Percentiles rank a stretch among this genome's conserved stretches.
These are phyloP conservation scores for Pichia heedii DNA, from an alignment of 805 yeast species.

Conservation along the genomic window DNA sequence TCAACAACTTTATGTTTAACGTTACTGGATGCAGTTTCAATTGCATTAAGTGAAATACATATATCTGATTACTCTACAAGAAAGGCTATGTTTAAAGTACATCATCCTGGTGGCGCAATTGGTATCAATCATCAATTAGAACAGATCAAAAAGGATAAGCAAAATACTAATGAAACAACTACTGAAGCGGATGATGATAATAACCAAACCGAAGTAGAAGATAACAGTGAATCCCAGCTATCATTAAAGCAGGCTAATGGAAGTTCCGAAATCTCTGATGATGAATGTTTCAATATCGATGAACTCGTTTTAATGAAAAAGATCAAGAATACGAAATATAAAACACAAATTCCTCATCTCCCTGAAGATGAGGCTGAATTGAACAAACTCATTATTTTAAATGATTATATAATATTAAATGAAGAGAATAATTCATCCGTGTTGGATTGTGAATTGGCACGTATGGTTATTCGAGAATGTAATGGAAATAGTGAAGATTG, in stretches of 20 bases:
- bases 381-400: constrained; percentile 27
- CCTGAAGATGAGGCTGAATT: constrained; percentile 29
- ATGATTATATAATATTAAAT: constrained; percentile 24
- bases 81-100: constrained; percentile 48
- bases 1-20: constrained; percentile 71
- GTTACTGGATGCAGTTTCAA: constrained; percentile 68
- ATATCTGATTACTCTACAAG: constrained; percentile 48
- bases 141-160: neutral
- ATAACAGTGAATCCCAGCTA: neutral
- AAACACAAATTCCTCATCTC: constrained; percentile 15
- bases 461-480: neutral
- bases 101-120: constrained; percentile 91
- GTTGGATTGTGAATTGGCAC: neutral
- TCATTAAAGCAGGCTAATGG: too few relatives aligned
- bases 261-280: neutral
- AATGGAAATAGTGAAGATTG: neutral
- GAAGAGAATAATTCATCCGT: neutral
- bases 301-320: constrained; percentile 12
- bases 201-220: neutral
- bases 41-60: constrained; percentile 63
- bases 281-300: constrained; percentile 5
- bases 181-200: neutral
- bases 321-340: constrained; percentile 21
- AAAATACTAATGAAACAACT: too few relatives aligned
- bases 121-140: constrained; percentile 37